phyloP scores from a whole-genome alignment of 1,139 yeast genomes.

The Chernovozyma aurita region DNA sequence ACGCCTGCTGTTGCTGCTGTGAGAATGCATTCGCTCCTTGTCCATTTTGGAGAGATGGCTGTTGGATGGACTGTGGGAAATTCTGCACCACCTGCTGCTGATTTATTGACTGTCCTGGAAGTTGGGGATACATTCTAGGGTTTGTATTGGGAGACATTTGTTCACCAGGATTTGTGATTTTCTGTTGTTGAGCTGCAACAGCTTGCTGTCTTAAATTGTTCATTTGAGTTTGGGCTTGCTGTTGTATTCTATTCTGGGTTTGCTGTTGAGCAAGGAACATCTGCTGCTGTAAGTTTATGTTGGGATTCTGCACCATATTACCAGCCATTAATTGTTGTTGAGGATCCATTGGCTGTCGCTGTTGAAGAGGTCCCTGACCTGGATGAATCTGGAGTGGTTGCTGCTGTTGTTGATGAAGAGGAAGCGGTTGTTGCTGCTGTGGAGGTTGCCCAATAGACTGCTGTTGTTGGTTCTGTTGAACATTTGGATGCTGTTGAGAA shows the following conservation, averaged over 20 bases:
- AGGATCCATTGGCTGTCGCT: conserved; percentile 6
- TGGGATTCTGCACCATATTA: conserved; percentile 13
- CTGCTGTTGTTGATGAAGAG: conserved; percentile 21
- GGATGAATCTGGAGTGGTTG: conserved; percentile 26
- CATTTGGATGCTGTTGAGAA: conserved; percentile 8
- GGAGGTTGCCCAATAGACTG: conserved; percentile 5
- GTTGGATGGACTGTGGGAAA: conserved; percentile 5
- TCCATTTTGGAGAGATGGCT: neutral
- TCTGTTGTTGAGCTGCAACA: conserved; percentile 27
- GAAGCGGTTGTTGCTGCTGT: conserved; percentile 13
- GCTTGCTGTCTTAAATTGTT: conserved; percentile 47
- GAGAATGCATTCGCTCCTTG: neutral
- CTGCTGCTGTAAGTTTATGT: conserved; percentile 5
- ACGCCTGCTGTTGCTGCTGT: conserved; percentile 3
- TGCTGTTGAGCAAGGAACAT: conserved; percentile 7
- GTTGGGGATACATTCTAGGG: conserved; percentile 2
- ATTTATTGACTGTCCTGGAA: neutral
- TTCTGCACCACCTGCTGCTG: conserved; percentile 2
- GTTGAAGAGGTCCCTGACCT: conserved; percentile 16
- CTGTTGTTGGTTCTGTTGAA: conserved; percentile 8
- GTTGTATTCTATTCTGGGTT: conserved; percentile 38
- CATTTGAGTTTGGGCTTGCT: conserved; percentile 51
- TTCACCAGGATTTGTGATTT: conserved; percentile 3
- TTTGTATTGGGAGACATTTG: conserved; percentile 2
- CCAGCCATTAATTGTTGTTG: conserved; percentile 15